Base-by-base conservation (phyloP, 192 early-diverging fungal species). In the Coemansia brasiliensis region DNA sequence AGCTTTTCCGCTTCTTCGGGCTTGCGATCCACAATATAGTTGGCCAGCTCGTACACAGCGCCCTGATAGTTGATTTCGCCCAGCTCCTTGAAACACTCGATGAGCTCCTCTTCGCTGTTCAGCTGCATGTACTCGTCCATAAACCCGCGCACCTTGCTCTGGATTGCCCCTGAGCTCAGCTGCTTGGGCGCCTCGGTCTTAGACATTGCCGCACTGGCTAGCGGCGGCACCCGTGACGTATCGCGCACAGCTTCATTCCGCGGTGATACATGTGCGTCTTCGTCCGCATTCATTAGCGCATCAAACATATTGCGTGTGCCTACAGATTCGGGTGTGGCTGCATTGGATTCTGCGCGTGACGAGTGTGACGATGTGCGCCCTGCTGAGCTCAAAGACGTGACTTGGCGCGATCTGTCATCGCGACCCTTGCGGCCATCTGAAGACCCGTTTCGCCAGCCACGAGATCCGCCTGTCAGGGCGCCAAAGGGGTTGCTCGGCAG, bases 71-170 rank as follows among this genome's bases (percentile, higher is more conserved):
- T 80, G 59, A 69, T 67, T 51, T 84, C 82, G 39, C 79, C 81
- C 40, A 91, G 69, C 59, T 91, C 91, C 80, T 90, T 85, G 51
- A 89, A 70, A 59, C 86, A 86, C 44, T 74, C 69, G 40, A 83
- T 60, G 26, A 91, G 65, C 71, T 93, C 91, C 37, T 67, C 46
- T 29, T 85, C 79, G 62, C 79, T 73, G 62, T 71, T 74, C 32
- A 88, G 58, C 7, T 75, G 65, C 45, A 84, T 57, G 61, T 83
- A 92, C 72, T 90, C 88, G 43, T 79, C 63, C 20, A 89, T 48
- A 40, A 85, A 77, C 41, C 86, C 83, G 39, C 76, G 67, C 61
- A 83, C 59, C 71, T 69, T 74, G 63, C 66, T 65, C 62, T 73
- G 58, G 11, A 79, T 37, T 26, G 82, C 85, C 59, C 58, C 73